These are phyloP conservation scores for Erysimum cheiri DNA, from an alignment of 441 rosid species.

Conservation along the genomic window DNA sequence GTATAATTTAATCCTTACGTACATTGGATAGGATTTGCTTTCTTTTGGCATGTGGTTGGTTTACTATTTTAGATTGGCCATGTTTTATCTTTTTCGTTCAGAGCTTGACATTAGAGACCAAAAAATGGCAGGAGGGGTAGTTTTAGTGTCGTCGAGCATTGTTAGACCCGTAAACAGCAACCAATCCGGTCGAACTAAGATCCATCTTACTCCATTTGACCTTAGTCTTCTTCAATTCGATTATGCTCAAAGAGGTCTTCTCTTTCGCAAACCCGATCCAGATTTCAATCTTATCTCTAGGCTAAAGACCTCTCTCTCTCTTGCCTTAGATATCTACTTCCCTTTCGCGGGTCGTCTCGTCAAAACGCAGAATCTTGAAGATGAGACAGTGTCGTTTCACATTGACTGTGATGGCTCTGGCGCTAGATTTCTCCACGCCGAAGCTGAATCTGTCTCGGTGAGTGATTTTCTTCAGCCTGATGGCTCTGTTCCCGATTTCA, in stretches of 20 bases:
- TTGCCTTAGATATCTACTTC: not conserved
- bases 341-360: constrained; percentile 6
- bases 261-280: not conserved
- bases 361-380: not conserved
- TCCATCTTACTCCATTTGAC: constrained; percentile 6
- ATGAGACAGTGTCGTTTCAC: not conserved
- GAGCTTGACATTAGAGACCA: not conserved
- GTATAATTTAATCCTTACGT: not conserved
- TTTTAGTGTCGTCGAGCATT: not conserved
- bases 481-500: not conserved
- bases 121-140: not conserved
- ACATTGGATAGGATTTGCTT: not conserved
- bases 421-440: not conserved
- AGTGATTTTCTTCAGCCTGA: not conserved
- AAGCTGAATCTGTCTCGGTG: not conserved
- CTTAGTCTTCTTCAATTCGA: not conserved
- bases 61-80: not conserved
- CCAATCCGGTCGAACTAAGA: not conserved
- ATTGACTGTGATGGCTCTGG: constrained; percentile 11
- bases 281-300: not conserved
- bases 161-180: not conserved
- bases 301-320: not conserved
- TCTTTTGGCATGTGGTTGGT: not conserved
- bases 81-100: not conserved
- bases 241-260: not conserved